phyloP scores from a whole-genome alignment of 2,329 filamentous ascomycete species.

The Zasmidium citrigriseum region DNA sequence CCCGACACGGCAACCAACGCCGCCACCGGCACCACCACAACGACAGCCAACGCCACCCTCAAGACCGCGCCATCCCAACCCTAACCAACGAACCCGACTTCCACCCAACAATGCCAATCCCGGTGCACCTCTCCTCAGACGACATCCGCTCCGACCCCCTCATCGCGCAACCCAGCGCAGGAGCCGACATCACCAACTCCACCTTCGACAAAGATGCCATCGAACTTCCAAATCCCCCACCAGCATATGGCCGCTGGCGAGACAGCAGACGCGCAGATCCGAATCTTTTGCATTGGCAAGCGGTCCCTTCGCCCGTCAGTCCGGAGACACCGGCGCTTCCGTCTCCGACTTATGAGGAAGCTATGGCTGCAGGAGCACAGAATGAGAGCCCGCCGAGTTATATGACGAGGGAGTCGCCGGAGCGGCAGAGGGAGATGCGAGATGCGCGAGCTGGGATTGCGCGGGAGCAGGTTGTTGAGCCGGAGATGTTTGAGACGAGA shows the following conservation, averaged over 20 bases:
- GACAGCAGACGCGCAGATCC: slow-evolving; percentile 83
- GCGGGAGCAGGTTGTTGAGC: slow-evolving; percentile 20
- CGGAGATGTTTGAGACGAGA: slow-evolving; percentile 32
- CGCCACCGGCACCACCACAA: slow-evolving; percentile 31
- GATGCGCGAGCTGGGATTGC: slow-evolving; percentile 25
- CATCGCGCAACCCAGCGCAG: slow-evolving; percentile 21
- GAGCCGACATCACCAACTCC: slow-evolving; percentile 30
- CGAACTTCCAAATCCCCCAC: slow-evolving; percentile 57
- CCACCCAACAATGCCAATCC: slow-evolving; percentile 72
- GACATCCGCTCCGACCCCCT: slow-evolving; percentile 34
- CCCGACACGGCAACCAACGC: slow-evolving; percentile 18
- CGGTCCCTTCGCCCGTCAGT: slow-evolving; percentile 24
- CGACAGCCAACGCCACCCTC: slow-evolving; percentile 39
- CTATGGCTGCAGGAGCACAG: slow-evolving; percentile 20
- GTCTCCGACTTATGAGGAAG: slow-evolving; percentile 35
- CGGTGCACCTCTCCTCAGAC: slow-evolving; percentile 68
- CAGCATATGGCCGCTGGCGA: slow-evolving; percentile 83
- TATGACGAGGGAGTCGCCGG: slow-evolving; percentile 29
- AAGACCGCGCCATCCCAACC: slow-evolving; percentile 20
- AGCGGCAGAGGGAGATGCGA: slow-evolving; percentile 24
- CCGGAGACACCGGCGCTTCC: slow-evolving; percentile 27
- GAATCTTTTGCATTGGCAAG: slow-evolving; percentile 74
- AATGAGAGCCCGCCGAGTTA: slow-evolving; percentile 30
- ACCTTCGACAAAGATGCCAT: slow-evolving; percentile 27
- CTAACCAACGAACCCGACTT: slow-evolving; percentile 46